Conservation (phyloP, 768 basidiomycete genomes). For the Rhodotorula kratochvilovae region DNA sequence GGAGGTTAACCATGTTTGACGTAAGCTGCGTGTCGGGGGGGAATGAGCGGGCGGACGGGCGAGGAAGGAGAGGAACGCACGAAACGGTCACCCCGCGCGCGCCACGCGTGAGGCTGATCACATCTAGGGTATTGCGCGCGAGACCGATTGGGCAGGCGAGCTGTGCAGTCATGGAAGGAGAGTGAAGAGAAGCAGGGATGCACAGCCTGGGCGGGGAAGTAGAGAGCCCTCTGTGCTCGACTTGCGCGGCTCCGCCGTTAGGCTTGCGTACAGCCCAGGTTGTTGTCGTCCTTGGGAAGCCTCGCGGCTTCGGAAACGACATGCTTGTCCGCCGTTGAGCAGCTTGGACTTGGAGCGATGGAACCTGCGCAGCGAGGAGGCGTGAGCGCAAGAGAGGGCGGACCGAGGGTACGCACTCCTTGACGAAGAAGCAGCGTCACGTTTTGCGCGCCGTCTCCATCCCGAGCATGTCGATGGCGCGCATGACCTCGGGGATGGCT, state of each 20-base stretch:
- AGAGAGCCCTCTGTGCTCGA: constrained; percentile 58
- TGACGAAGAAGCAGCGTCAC: constrained; percentile 52
- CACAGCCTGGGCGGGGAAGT: no score
- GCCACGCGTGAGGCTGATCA: constrained; percentile 45
- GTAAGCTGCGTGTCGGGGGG: constrained; percentile 13
- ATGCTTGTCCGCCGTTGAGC: constrained; percentile 41
- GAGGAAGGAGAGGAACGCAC: constrained; percentile 58
- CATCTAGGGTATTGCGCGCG: constrained; percentile 57
- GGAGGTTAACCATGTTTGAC: constrained; percentile 60
- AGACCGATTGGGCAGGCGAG: constrained; percentile 45
- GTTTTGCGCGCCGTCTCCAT: constrained; percentile 18
- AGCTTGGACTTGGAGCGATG: not conserved
- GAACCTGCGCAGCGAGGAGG: not conserved
- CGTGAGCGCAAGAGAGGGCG: not conserved
- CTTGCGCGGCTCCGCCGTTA: constrained; percentile 64
- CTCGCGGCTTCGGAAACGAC: constrained; percentile 52
- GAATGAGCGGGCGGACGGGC: constrained; percentile 45
- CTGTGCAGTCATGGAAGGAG: no score
- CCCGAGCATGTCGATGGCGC: constrained; percentile 19
- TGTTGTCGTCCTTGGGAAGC: constrained; percentile 69
- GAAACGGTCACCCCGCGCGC: no score
- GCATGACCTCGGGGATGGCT: constrained; percentile 27
- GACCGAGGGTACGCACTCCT: constrained; percentile 15
- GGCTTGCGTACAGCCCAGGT: constrained; percentile 66
- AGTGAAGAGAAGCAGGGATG: no score